Conservation (phyloP, 148 eudicot species). For the Nyssa sinensis region DNA sequence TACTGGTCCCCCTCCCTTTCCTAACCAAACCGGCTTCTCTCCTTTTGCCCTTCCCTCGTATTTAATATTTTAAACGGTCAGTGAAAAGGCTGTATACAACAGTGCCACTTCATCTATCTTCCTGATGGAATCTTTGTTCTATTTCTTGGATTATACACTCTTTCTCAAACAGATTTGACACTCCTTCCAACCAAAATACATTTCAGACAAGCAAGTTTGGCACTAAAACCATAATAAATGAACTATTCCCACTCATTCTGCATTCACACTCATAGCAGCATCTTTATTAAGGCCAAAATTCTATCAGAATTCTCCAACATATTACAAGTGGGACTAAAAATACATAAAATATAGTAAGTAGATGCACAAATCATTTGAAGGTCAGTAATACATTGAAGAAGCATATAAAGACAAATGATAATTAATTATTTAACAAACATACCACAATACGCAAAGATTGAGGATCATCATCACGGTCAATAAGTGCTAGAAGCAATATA, state of each 20-base stretch:
- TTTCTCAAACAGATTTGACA: neutral
- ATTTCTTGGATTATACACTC: too few relatives aligned
- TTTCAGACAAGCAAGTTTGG: neutral
- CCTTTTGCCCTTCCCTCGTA: too few relatives aligned
- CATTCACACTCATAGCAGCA: neutral
- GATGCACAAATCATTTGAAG: neutral
- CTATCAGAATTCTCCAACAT: neutral
- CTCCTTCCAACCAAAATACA: neutral
- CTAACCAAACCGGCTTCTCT: too few relatives aligned
- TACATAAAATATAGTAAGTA: neutral
- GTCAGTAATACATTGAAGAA: neutral
- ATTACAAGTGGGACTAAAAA: neutral
- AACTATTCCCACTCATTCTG: neutral
- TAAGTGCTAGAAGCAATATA: constrained; percentile 83
- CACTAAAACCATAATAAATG: neutral
- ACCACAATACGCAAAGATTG: constrained; percentile 92
- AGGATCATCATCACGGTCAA: constrained; percentile 98
- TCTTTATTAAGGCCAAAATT: neutral
- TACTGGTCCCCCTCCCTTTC: too few relatives aligned
- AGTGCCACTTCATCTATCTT: too few relatives aligned
- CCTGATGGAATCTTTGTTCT: too few relatives aligned
- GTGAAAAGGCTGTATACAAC: neutral
- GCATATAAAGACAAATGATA: neutral
- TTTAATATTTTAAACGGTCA: too few relatives aligned
- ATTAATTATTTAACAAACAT: constrained; percentile 21